Base-by-base conservation (phyloP, 306 rosid species). In the Gillenia trifoliata region DNA sequence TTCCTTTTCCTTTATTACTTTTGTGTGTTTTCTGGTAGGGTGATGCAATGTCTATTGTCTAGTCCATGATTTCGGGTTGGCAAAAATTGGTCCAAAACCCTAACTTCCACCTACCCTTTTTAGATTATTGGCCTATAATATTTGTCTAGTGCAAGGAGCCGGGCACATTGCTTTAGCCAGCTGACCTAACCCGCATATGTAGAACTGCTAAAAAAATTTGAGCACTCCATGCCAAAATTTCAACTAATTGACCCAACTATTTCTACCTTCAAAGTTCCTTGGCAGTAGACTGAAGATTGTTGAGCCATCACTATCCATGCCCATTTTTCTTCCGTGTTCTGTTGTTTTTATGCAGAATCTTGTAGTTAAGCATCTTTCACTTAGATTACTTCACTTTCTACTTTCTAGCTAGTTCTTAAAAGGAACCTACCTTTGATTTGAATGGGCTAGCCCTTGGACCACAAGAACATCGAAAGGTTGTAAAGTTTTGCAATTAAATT, bases 31-130 rank as follows among this genome's bases (percentile, higher is more conserved):
- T 30, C 25, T 43, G 57, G 40, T n/a, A 36, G 66, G 68, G 49
- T 77, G 81, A 62, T 63, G 31, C 29, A 40, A 30, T n/a, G 36
- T 26, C 62, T 16, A 66, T 13, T 10, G 36, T 47, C 57, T 22
- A 54, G 79, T 41, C 75, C 65, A 34, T 28, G 29, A 54, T 70
- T 40, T 52, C 20, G 68, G 63, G 73, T 77, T 57, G 40, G 66
- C 68, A 40, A 63, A 25, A 68, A 54, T 66, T 75, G 78, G 68
- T 59, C 66, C 55, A 19, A 2, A 47, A 28, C 28, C 68, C 52
- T 9, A n/a, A 64, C 41, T 20, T 38, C 66, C 79, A 49, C 41
- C 69, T 29, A 22, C 70, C 65, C 56, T 10, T 28, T 41, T 70
- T 50, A 16, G 63, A 29, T 28, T 70, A 49, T 65, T 56, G 25